Conservation (phyloP, 768 basidiomycete species). For the Termitomyces sp. region DNA sequence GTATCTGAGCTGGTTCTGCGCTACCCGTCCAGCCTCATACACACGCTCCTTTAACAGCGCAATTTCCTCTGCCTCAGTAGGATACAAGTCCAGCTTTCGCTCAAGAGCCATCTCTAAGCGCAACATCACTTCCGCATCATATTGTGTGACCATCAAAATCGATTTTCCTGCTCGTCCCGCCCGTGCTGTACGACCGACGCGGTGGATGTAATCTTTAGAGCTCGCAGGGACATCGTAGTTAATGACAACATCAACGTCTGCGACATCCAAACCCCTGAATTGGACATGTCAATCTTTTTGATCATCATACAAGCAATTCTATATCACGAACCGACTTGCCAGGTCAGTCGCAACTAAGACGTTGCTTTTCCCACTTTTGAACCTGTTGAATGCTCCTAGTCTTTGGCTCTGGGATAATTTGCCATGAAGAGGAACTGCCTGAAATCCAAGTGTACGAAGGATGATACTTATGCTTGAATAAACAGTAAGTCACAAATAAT, state of each 20-base stretch:
- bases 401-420: conserved; percentile 89
- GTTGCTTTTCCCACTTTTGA: conserved; percentile 83
- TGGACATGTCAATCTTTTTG: too few species aligned
- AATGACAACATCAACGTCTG: conserved; percentile 90
- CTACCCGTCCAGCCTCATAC: conserved; percentile 72
- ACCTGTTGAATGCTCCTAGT: conserved; percentile 86
- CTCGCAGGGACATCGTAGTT: conserved; percentile 96
- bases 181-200: conserved; percentile 92
- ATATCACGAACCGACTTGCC: conserved; percentile 62
- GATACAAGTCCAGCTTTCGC: conserved; percentile 85
- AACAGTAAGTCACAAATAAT: too few species aligned
- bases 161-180: conserved; percentile 93
- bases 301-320: too few species aligned
- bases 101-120: conserved; percentile 88
- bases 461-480: conserved; percentile 69
- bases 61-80: conserved; percentile 81
- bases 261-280: conserved; percentile 83
- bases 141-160: conserved; percentile 92
- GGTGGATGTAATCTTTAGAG: conserved; percentile 97
- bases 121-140: conserved; percentile 91
- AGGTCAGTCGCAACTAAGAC: conserved; percentile 96
- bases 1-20: conserved; percentile 57
- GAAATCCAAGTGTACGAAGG: conserved; percentile 84
- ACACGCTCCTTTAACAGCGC: conserved; percentile 82
- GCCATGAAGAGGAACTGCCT: conserved; percentile 91